phyloP scores from a whole-genome alignment of 768 basidiomycete genomes.

The Naganishia antarctica region DNA sequence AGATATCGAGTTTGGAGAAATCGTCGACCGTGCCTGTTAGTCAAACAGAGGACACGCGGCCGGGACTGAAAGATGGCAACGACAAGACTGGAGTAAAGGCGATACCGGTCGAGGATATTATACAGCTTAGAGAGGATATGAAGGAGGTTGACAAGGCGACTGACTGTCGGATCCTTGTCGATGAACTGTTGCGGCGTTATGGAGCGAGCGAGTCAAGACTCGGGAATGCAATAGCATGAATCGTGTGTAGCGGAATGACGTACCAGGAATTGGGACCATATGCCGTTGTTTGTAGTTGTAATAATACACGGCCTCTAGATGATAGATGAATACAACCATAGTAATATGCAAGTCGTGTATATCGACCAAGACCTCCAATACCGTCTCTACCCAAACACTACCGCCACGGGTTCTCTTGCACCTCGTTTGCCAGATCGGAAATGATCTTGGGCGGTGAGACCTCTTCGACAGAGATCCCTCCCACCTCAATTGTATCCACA shows the following conservation, averaged over 20 bases:
- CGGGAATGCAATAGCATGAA: background rate
- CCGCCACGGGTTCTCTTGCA: slow-evolving; percentile 23
- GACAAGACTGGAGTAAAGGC: too few relatives aligned
- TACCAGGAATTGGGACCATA: too few relatives aligned
- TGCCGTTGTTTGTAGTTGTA: background rate
- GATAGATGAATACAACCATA: slow-evolving; percentile 14
- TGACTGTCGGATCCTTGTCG: background rate
- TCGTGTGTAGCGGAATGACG: too few relatives aligned
- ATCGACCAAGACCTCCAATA: background rate
- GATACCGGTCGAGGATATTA: slow-evolving; percentile 1
- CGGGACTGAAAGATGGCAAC: background rate
- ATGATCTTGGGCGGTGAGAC: slow-evolving; percentile 18
- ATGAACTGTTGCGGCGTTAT: background rate
- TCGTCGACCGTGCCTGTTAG: background rate
- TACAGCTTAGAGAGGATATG: background rate
- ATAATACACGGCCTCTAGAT: background rate
- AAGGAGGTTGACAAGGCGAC: background rate
- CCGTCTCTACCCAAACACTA: background rate
- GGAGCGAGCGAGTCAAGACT: background rate
- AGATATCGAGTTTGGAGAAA: background rate
- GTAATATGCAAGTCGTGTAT: slow-evolving; percentile 7
- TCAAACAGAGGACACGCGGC: background rate
- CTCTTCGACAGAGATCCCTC: slow-evolving; percentile 13
- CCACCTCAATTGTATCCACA: slow-evolving; percentile 8
- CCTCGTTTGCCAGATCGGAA: slow-evolving; percentile 11